Percentiles rank a stretch among this genome's conserved stretches.
Evolutionary conservation across 1,284 basidiomycete species (phyloP).

Genomic region (Fistulinella staudtii): DNA sequence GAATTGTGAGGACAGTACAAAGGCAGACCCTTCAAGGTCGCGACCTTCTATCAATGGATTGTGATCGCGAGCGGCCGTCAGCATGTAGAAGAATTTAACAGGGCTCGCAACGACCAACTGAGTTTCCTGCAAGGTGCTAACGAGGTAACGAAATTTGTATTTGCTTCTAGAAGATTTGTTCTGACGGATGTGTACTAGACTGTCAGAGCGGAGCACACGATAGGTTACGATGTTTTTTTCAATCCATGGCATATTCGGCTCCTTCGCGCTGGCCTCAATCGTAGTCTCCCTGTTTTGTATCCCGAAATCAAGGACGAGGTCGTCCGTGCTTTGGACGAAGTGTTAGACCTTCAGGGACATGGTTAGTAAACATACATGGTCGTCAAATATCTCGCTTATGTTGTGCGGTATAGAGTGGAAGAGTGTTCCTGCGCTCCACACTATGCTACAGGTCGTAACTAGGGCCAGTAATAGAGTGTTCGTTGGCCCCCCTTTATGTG

Average conservation of each 20-base stretch:
- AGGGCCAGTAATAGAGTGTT: slow-evolving; percentile 37
- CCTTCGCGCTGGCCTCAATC: slow-evolving; percentile 30
- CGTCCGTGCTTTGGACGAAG: slow-evolving; percentile 26
- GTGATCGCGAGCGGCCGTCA: slow-evolving; percentile 38
- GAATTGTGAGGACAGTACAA: slow-evolving; percentile 29
- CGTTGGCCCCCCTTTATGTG: slow-evolving; percentile 41
- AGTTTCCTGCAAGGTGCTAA: slow-evolving; percentile 2
- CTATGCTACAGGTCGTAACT: slow-evolving; percentile 27
- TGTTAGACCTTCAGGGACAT: slow-evolving; percentile 11
- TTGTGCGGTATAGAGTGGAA: slow-evolving; percentile 29
- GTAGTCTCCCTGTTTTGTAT: slow-evolving; percentile 26
- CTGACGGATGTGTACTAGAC: background rate
- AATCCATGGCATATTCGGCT: slow-evolving; percentile 29
- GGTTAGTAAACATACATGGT: slow-evolving; percentile 12
- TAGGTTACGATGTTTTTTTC: slow-evolving; percentile 22
- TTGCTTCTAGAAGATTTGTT: background rate
- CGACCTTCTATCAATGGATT: slow-evolving; percentile 37
- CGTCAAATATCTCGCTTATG: background rate
- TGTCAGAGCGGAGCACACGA: slow-evolving; percentile 2
- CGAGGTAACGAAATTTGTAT: slow-evolving; percentile 7
- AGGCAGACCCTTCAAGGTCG: slow-evolving; percentile 40
- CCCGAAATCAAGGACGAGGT: slow-evolving; percentile 35
- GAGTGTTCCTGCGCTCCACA: slow-evolving; percentile 12
- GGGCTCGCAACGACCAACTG: slow-evolving; percentile 34
- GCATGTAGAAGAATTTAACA: slow-evolving; percentile 41